Evolutionary conservation across 352 stramenopile genomes (phyloP).

Genomic region (Globisporangium abappressorium): DNA sequence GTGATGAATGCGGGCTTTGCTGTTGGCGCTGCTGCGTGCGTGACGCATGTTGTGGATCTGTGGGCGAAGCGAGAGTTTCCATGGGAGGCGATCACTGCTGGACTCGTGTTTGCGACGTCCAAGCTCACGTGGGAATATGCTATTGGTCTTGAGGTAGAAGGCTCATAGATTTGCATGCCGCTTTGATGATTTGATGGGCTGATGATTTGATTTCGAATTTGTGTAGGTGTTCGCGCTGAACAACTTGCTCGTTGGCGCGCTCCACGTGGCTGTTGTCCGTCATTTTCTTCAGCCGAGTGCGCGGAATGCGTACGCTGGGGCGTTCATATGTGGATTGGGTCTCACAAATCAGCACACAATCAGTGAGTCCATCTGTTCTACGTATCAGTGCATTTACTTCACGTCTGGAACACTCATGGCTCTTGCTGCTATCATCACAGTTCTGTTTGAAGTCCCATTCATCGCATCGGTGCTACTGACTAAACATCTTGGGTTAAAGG

Average conservation of each 20-base stretch:
- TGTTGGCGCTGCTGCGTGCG: slow-evolving; percentile 29
- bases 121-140: slow-evolving; percentile 91
- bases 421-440: slow-evolving; percentile 16
- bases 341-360: slow-evolving; percentile 94
- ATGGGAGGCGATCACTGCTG: slow-evolving; percentile 31
- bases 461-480: slow-evolving; percentile 52
- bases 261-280: slow-evolving; percentile 63
- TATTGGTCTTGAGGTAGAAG: slow-evolving; percentile 44
- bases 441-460: slow-evolving; percentile 88
- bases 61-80: slow-evolving; percentile 14
- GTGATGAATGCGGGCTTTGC: slow-evolving; percentile 31
- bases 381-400: not conserved
- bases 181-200: not conserved
- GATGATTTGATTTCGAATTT: not conserved
- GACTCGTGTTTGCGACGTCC: slow-evolving; percentile 70
- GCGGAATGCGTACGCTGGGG: slow-evolving; percentile 43
- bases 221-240: slow-evolving; percentile 94
- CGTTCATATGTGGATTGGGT: slow-evolving; percentile 86
- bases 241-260: slow-evolving; percentile 79
- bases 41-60: slow-evolving; percentile 37
- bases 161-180: not conserved
- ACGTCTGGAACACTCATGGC: not conserved
- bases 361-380: slow-evolving; percentile 15
- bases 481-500: slow-evolving; percentile 17
- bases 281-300: slow-evolving; percentile 21